phyloP scores from a whole-genome alignment of 108 stramenopile species.

The Aurantiochytrium sp. region DNA sequence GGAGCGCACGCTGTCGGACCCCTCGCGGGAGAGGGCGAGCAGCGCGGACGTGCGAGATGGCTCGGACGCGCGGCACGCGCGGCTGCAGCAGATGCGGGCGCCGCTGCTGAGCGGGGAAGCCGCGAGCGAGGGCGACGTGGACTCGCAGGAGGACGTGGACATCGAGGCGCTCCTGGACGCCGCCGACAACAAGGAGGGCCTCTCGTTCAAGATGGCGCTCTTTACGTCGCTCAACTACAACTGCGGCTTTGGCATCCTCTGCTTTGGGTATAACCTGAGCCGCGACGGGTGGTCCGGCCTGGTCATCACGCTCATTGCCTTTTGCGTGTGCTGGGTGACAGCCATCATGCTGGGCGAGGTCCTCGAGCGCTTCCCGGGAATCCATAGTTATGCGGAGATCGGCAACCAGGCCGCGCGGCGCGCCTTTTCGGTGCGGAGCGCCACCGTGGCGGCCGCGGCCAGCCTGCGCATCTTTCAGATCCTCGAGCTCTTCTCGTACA shows the following conservation, averaged over 20 bases:
- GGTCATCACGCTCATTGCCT: neutral
- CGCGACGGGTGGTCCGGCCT: neutral
- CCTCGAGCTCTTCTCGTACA: conserved; percentile 1
- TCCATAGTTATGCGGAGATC: conserved; percentile 7
- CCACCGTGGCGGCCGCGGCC: neutral
- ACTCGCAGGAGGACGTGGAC: neutral
- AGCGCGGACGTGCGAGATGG: neutral
- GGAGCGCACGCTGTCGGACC: neutral
- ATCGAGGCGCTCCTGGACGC: neutral
- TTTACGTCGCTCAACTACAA: conserved; percentile 18
- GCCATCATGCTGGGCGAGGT: neutral
- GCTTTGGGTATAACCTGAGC: neutral
- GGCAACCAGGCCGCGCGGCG: neutral
- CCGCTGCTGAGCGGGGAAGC: neutral
- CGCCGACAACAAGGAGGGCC: neutral
- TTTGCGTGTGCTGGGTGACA: neutral
- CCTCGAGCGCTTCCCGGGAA: neutral
- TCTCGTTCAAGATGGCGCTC: neutral
- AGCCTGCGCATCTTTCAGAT: conserved; percentile 1
- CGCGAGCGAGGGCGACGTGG: neutral
- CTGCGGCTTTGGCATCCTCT: neutral
- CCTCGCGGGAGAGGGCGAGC: neutral
- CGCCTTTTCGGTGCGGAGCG: neutral
- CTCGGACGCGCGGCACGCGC: neutral
- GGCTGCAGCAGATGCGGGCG: neutral